Base-by-base conservation (phyloP, 2,329 filamentous ascomycete genomes). In the Aureobasidium sp. region DNA sequence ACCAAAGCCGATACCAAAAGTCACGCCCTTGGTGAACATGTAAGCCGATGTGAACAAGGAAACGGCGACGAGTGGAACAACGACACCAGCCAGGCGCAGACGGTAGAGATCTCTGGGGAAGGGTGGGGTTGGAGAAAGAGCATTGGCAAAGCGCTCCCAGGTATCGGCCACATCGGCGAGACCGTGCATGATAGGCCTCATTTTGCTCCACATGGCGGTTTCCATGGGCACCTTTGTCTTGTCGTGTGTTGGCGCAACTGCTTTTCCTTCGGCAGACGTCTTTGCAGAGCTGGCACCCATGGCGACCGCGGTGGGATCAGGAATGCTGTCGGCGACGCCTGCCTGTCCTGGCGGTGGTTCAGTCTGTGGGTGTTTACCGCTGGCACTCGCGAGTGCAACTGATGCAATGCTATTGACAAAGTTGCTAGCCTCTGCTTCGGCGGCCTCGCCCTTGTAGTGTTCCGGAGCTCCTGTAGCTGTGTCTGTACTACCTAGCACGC, bases 401-500 rank as follows among this genome's bases (percentile, higher is more conserved):
- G 84, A 82, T 9, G 87, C 84, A 58, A 94, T 85, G 37, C 86
- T 84, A 60, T 87, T 87, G 63, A 94, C 86, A 65, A 95, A 87
- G 70, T 91, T 92, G 67, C 83, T 87, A 0, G 91, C 91, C 72
- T 95, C 90, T 64, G 89, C 84, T 71, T 95, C 90, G 0, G 91
- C 88, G 0, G 89, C 89, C 71, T 94, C 90, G 29, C 91, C 90
- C 70, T 90, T 87, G 74, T 90, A 84, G 66, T 90, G 90, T 71
- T 96, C 89, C 0, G 90, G 87, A 0, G 90, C 90, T 1, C 90
- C 91, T 0, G 90, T 95, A 0, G 88, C 82, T 62, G 87, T 91
- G 64, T 91, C 88, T 32, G 87, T 83, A 23, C 87, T 91, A 0
- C 88, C 90, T 0, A 94, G 75, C 0, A 91, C 84, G 1, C 90